Percentiles rank a stretch among this genome's conserved stretches.
Evolutionary conservation across 176 grass and related monocot genomes (phyloP).

Genomic region (Miscanthus lutarioriparius): DNA sequence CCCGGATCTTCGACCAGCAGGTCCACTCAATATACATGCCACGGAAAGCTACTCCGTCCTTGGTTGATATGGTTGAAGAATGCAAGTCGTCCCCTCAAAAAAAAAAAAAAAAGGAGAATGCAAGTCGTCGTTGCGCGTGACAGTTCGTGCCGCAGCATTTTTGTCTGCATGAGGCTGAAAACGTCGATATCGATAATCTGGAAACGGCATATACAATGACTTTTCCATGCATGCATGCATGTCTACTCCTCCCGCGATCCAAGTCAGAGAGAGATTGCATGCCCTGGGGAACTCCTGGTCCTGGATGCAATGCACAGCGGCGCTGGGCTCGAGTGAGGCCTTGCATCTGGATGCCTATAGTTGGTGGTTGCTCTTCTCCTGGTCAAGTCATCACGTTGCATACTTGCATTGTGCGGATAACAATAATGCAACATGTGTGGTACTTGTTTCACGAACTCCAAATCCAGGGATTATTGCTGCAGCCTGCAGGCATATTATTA

Average conservation of each 20-base stretch:
- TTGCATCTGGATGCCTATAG: no score
- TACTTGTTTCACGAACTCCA: no score
- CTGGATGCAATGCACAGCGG: background rate
- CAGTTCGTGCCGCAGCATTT: constrained; percentile 27
- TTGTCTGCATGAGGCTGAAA: constrained; percentile 14
- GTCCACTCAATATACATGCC: background rate
- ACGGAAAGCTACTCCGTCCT: constrained; percentile 25
- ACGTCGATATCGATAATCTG: constrained; percentile 7
- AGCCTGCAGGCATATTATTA: no score
- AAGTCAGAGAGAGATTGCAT: background rate
- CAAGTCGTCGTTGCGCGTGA: constrained; percentile 33
- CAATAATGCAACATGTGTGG: no score
- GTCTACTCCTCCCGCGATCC: background rate
- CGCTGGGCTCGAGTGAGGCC: background rate
- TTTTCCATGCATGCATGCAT: background rate
- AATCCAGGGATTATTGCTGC: no score
- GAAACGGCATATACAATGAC: background rate
- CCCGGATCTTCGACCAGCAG: background rate
- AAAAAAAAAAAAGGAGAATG: background rate
- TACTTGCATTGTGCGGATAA: no score
- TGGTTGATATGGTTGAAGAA: constrained; percentile 8
- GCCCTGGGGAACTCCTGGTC: background rate
- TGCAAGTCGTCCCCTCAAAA: background rate
- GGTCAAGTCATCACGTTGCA: no score
- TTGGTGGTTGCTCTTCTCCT: no score